phyloP scores from a whole-genome alignment of 768 basidiomycete species.

The Boletus barrowsii region DNA sequence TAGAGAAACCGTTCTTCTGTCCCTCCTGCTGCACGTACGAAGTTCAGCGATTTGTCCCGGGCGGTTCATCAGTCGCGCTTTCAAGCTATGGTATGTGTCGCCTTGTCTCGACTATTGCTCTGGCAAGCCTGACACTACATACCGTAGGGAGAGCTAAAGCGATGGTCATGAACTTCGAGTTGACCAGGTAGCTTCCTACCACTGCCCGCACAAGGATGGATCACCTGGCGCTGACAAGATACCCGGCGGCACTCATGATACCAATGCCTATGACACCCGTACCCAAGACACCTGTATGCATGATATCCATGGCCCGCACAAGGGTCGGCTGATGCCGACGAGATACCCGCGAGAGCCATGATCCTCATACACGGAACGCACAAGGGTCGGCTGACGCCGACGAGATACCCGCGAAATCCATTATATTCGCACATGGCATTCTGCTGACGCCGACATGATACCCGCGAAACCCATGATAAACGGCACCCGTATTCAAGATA shows the following conservation, averaged over 20 bases:
- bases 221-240: slow-evolving; percentile 10
- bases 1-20: background rate
- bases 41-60: background rate
- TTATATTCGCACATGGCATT: no score
- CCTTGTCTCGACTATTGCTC: background rate
- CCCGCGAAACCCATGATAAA: no score
- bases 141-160: background rate
- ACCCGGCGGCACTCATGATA: background rate
- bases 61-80: background rate
- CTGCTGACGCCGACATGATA: no score
- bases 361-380: no score
- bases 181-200: slow-evolving; percentile 1
- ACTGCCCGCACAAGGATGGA: background rate
- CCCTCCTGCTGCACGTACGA: background rate
- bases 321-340: no score
- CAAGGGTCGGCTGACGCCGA: no score
- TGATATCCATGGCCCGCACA: no score
- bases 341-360: no score
- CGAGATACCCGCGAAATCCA: no score
- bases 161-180: background rate
- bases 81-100: slow-evolving; percentile 5
- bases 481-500: no score
- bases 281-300: no score
- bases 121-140: background rate
- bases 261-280: no score